Evolutionary conservation across 2,329 filamentous ascomycete species (phyloP).

Genomic region (Alternaria rosae): DNA sequence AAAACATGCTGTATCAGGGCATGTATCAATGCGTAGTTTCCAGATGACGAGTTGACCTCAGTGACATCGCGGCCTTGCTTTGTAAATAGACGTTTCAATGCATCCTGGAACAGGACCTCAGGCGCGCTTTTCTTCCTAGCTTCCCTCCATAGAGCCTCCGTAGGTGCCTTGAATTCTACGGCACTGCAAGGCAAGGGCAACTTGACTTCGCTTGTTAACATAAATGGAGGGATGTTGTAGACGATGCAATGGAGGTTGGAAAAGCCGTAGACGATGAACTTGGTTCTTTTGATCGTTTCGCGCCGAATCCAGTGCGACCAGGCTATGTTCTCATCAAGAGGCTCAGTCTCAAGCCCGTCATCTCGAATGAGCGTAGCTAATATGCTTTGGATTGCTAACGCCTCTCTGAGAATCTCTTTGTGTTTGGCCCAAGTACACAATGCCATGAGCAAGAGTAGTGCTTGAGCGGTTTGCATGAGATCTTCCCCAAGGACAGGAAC

Average conservation of each 20-base stretch:
- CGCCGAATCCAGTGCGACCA: conserved; percentile 63
- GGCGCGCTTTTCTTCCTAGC: conserved; percentile 32
- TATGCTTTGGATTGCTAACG: conserved; percentile 64
- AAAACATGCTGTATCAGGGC: conserved; percentile 77
- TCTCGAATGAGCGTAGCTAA: conserved; percentile 64
- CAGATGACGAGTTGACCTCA: conserved; percentile 49
- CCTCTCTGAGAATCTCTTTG: conserved; percentile 63
- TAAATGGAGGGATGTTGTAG: conserved; percentile 67
- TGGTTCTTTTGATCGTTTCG: conserved; percentile 62
- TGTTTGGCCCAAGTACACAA: conserved; percentile 68
- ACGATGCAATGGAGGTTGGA: conserved; percentile 68
- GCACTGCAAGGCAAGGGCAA: conserved; percentile 63
- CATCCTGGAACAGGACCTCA: conserved; percentile 43
- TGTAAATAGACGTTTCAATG: conserved; percentile 44
- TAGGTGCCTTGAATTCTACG: conserved; percentile 63
- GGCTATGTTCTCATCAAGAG: conserved; percentile 62
- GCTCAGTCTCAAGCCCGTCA: conserved; percentile 61
- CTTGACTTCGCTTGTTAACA: conserved; percentile 63
- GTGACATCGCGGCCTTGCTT: conserved; percentile 43
- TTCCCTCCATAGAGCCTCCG: conserved; percentile 59
- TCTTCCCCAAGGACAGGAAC: conserved; percentile 28
- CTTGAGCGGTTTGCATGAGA: conserved; percentile 70
- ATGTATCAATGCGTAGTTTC: conserved; percentile 76
- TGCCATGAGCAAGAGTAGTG: conserved; percentile 67
- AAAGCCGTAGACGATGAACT: conserved; percentile 65